Percentiles rank a stretch among this genome's conserved stretches.
phyloP scores from a whole-genome alignment of 768 basidiomycete species.

The Rhizopogon roseolus region DNA sequence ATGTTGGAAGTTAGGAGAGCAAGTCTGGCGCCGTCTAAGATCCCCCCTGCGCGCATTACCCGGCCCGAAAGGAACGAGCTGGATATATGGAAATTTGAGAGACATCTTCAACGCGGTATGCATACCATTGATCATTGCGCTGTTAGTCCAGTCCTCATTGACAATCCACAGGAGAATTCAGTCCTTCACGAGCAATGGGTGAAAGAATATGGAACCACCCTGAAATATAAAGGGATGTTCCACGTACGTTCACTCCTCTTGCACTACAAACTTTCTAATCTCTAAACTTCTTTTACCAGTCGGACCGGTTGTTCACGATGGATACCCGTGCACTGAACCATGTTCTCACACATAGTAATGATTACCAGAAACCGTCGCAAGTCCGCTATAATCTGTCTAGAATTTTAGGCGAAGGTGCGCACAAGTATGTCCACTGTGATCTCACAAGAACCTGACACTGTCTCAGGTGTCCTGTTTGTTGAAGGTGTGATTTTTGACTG shows the following conservation, averaged over 20 bases:
- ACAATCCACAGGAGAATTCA: conserved; percentile 15
- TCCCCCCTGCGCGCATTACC: conserved; percentile 46
- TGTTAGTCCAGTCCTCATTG: background rate
- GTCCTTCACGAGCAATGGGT: conserved; percentile 41
- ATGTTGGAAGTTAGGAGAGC: conserved; percentile 24
- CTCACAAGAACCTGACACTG: background rate
- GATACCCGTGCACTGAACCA: conserved; percentile 64
- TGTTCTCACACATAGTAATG: conserved; percentile 50
- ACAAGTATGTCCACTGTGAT: background rate
- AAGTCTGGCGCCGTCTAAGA: conserved; percentile 27
- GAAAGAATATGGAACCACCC: conserved; percentile 40
- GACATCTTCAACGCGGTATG: conserved; percentile 40
- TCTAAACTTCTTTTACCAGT: conserved; percentile 13
- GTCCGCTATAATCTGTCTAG: conserved; percentile 31
- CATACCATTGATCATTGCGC: background rate
- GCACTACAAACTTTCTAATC: background rate
- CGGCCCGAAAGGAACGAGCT: conserved; percentile 42
- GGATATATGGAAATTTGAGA: conserved; percentile 44
- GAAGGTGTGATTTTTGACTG: conserved; percentile 20
- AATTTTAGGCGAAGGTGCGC: conserved; percentile 37
- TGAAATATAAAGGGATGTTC: conserved; percentile 40
- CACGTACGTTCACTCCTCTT: conserved; percentile 29
- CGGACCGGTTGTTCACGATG: conserved; percentile 43
- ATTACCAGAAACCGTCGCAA: conserved; percentile 52
- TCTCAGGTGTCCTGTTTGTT: conserved; percentile 43